Evolutionary conservation across 2,329 filamentous ascomycete species (phyloP).

Genomic region (Fusarium duplospermum): DNA sequence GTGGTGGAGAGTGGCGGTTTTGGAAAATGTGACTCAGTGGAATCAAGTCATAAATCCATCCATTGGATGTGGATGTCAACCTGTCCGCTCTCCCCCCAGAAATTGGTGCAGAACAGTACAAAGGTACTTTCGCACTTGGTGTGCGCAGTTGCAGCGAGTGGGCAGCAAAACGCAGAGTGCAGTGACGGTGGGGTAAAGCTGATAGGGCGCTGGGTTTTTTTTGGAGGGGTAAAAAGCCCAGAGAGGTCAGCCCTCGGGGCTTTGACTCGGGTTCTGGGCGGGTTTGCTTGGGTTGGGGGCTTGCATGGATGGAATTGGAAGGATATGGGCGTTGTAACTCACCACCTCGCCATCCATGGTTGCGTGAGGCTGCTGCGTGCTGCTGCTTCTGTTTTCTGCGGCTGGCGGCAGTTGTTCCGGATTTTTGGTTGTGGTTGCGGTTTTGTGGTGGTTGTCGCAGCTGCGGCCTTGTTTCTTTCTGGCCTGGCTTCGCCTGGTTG

Average conservation of each 20-base stretch:
- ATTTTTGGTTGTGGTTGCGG: slow-evolving; percentile 4
- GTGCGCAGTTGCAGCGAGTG: slow-evolving; percentile 12
- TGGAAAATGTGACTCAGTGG: slow-evolving; percentile 46
- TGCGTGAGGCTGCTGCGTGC: slow-evolving; percentile 23
- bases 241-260: background rate
- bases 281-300: no score
- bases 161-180: slow-evolving; percentile 7
- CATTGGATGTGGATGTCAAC: slow-evolving; percentile 28
- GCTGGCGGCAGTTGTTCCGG: slow-evolving; percentile 13
- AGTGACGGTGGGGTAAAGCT: slow-evolving; percentile 12
- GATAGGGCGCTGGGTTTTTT: slow-evolving; percentile 37
- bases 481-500: slow-evolving; percentile 1
- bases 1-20: slow-evolving; percentile 36
- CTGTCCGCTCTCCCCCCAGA: slow-evolving; percentile 23
- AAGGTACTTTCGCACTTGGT: slow-evolving; percentile 36
- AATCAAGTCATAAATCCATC: slow-evolving; percentile 20
- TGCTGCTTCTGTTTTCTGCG: slow-evolving; percentile 16
- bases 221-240: slow-evolving; percentile 39
- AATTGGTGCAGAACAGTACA: slow-evolving; percentile 37
- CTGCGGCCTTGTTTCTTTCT: slow-evolving; percentile 14
- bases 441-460: slow-evolving; percentile 28
- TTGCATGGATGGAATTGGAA: slow-evolving; percentile 2
- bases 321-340: slow-evolving; percentile 22
- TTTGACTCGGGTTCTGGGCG: background rate
- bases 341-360: slow-evolving; percentile 45